These are phyloP conservation scores for Batkoa obscura DNA, from an alignment of 371 early-diverging fungal genomes.

Conservation along the genomic window DNA sequence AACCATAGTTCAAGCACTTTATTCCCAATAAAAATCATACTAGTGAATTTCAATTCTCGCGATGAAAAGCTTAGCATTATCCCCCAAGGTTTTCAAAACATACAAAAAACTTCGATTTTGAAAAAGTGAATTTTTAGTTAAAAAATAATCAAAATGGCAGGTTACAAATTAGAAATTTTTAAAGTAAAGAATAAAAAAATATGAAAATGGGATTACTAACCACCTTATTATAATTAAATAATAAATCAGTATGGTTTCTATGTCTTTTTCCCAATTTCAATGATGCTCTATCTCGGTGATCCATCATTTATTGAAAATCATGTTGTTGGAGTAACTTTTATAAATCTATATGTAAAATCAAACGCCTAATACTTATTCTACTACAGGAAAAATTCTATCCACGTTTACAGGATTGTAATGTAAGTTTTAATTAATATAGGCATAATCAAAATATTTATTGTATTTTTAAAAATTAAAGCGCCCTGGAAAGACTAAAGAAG, in stretches of 20 bases:
- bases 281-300: slow-evolving; percentile 3
- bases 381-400: slow-evolving; percentile 1
- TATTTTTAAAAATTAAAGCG: background rate
- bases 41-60: too few relatives aligned
- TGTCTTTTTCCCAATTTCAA: slow-evolving; percentile 1
- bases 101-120: too few relatives aligned
- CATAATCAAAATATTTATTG: background rate
- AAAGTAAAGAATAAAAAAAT: background rate
- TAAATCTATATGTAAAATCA: background rate
- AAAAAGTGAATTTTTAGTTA: too few relatives aligned
- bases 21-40: too few relatives aligned
- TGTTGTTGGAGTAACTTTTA: slow-evolving; percentile 1
- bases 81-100: too few relatives aligned
- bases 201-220: background rate
- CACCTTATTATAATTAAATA: background rate
- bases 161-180: background rate
- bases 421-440: background rate
- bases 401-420: background rate
- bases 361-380: background rate
- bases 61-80: too few relatives aligned
- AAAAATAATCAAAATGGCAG: background rate
- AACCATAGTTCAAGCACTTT: too few relatives aligned
- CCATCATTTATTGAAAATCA: background rate
- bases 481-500: background rate
- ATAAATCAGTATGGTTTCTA: slow-evolving; percentile 2